Conservation (phyloP, 306 rosid species). For the Erythrophleum fordii region DNA sequence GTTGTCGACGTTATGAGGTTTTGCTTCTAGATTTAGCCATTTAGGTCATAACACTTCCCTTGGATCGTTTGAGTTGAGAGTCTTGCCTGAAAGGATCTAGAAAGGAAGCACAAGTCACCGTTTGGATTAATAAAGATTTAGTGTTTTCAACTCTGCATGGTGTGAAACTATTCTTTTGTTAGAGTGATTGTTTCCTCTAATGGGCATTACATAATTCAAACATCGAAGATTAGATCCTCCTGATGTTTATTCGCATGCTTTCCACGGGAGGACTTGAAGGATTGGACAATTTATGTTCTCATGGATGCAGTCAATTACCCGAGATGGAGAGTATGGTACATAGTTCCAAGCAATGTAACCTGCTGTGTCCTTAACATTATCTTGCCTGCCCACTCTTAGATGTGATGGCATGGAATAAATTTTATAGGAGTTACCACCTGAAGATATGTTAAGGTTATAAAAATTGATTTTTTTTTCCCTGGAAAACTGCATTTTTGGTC, state of each 20-base stretch:
- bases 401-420: neutral
- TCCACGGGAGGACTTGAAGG: slow-evolving; percentile 71
- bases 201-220: neutral
- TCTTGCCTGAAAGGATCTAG: neutral
- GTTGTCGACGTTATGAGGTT: neutral
- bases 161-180: neutral
- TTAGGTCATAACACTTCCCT: neutral
- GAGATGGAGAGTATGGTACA: slow-evolving; percentile 68
- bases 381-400: neutral
- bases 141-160: neutral
- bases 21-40: neutral
- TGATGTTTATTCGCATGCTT: neutral
- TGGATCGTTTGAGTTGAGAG: neutral
- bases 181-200: neutral
- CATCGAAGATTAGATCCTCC: neutral
- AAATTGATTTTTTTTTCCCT: neutral
- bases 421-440: neutral
- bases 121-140: neutral
- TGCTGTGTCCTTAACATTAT: neutral
- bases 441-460: neutral
- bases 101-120: neutral
- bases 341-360: slow-evolving; percentile 33
- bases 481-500: slow-evolving; percentile 27
- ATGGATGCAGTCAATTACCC: slow-evolving; percentile 57
- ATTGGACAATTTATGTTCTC: slow-evolving; percentile 83